Evolutionary conservation across 768 basidiomycete species (phyloP).

Genomic region (Hirschioporus abietinus): DNA sequence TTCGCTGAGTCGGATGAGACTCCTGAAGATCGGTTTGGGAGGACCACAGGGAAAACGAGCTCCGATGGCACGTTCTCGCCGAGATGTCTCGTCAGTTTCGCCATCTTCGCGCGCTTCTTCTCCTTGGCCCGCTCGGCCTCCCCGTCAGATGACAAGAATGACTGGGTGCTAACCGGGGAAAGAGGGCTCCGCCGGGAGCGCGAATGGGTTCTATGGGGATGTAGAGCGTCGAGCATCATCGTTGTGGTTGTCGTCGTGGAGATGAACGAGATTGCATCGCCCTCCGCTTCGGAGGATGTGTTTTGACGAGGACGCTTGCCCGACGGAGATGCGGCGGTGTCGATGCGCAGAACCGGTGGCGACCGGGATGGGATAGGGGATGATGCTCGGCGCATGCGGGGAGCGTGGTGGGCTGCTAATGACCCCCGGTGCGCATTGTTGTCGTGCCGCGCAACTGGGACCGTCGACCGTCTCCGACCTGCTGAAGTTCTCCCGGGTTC

Average conservation of each 20-base stretch:
- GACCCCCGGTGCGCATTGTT: not conserved
- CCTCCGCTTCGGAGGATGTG: not conserved
- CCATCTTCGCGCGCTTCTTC: slow-evolving; percentile 25
- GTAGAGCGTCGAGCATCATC: not conserved
- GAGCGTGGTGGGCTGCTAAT: not conserved
- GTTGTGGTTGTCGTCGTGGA: not conserved
- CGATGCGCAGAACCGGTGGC: not conserved
- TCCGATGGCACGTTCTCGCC: slow-evolving; percentile 35
- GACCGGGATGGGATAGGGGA: not conserved
- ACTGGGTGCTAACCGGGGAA: not conserved
- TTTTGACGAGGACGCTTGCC: slow-evolving; percentile 1
- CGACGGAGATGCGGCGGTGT: not conserved
- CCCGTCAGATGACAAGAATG: not conserved
- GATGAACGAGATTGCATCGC: not conserved
- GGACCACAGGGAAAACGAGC: slow-evolving; percentile 18
- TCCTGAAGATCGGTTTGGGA: not conserved
- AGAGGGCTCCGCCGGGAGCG: not conserved
- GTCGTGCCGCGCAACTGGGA: not conserved
- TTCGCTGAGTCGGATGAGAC: not conserved
- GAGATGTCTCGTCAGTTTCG: slow-evolving; percentile 32
- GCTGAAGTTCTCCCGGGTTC: not conserved
- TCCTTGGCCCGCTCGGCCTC: not conserved
- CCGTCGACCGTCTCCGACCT: not conserved
- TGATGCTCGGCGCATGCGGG: not conserved
- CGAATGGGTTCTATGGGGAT: not conserved